A percentile compares a stretch with the other conserved stretches of the same genome.
These are phyloP conservation scores for Antrodiella citrinella DNA, from an alignment of 768 basidiomycete genomes.

Conservation along the genomic window DNA sequence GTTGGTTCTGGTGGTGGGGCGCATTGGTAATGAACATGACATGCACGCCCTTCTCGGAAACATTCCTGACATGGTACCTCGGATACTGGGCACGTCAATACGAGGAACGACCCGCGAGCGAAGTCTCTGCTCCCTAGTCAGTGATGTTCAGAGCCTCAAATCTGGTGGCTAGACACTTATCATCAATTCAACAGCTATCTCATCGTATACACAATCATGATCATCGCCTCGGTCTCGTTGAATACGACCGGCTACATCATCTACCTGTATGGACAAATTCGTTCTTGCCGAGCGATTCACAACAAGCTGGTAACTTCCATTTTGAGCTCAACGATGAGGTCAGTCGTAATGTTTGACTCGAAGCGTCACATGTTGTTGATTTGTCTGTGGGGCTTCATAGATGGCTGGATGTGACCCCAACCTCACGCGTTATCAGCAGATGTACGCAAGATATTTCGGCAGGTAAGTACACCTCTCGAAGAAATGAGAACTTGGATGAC, in stretches of 20 bases:
- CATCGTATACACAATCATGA: constrained; percentile 17
- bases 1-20: constrained; percentile 22
- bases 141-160: constrained; percentile 4
- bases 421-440: constrained; percentile 53
- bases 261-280: constrained; percentile 22
- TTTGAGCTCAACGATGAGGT: constrained; percentile 25
- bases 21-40: constrained; percentile 11
- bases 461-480: too few relatives aligned
- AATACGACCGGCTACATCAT: constrained; percentile 14
- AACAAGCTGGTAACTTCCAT: constrained; percentile 22
- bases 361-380: too few relatives aligned
- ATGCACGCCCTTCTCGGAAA: constrained; percentile 12
- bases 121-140: constrained; percentile 25
- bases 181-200: constrained; percentile 21
- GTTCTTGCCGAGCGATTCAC: constrained; percentile 26
- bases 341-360: background rate
- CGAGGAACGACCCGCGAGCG: constrained; percentile 15
- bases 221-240: constrained; percentile 15
- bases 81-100: constrained; percentile 31
- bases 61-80: constrained; percentile 26
- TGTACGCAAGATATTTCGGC: constrained; percentile 59
- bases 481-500: background rate
- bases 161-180: background rate
- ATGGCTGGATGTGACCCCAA: constrained; percentile 44
- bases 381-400: constrained; percentile 18